phyloP scores from a whole-genome alignment of 176 grass and related monocot species.

The Puya raimondii region DNA sequence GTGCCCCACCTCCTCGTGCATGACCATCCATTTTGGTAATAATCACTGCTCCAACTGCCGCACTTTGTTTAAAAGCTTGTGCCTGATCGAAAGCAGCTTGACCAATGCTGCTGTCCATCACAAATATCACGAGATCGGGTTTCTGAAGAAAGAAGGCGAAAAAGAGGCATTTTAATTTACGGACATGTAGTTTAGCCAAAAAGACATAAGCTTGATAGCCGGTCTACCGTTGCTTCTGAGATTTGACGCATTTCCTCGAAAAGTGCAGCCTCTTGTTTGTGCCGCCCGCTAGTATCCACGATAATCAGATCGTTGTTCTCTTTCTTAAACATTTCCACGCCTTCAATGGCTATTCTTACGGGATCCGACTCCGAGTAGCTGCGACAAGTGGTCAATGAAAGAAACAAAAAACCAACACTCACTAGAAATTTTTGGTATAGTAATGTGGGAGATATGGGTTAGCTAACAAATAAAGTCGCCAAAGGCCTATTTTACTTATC shows the following conservation, averaged over 20 bases:
- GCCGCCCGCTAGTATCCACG: constrained; percentile 92
- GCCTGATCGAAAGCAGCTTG: constrained; percentile 97
- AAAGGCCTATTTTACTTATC: neutral
- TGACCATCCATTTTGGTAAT: constrained; percentile 98
- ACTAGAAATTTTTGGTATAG: too few species aligned
- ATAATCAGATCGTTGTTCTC: constrained; percentile 91
- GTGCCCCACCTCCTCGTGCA: constrained; percentile 76
- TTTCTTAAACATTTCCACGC: constrained; percentile 90
- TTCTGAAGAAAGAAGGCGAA: constrained; percentile 37
- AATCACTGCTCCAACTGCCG: constrained; percentile 93
- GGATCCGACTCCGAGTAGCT: constrained; percentile 96
- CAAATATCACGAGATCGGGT: constrained; percentile 93
- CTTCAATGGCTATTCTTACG: constrained; percentile 88
- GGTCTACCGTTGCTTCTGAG: constrained; percentile 70
- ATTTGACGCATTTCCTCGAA: constrained; percentile 99
- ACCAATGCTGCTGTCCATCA: constrained; percentile 98
- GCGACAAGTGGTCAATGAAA: constrained; percentile 20
- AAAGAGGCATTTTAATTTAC: neutral
- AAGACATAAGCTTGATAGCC: neutral
- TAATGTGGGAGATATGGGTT: neutral
- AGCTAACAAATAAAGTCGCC: neutral
- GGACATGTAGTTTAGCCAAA: neutral
- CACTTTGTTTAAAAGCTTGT: constrained; percentile 95
- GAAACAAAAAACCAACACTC: neutral
- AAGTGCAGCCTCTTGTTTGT: constrained; percentile 81